Percentiles rank a stretch among this genome's conserved stretches.
phyloP scores from a whole-genome alignment of 805 yeast genomes.

The Komagataella pastoris region DNA sequence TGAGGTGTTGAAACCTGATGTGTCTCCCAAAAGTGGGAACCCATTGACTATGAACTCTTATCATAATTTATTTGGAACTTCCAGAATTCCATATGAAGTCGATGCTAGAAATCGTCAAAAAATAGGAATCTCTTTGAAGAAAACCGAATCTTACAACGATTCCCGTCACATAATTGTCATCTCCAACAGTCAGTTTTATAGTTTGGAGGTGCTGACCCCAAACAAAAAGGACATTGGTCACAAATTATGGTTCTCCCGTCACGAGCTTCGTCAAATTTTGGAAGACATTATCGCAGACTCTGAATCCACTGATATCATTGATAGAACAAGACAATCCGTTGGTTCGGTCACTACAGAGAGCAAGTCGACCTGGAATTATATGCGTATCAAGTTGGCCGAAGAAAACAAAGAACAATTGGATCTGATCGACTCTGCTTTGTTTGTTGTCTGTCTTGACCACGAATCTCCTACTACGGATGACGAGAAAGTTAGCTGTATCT shows the following conservation, averaged over 20 bases:
- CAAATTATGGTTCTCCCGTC: slow-evolving; percentile 38
- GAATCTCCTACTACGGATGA: slow-evolving; percentile 31
- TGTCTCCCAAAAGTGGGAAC: slow-evolving; percentile 31
- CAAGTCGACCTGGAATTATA: slow-evolving; percentile 32
- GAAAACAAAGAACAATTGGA: slow-evolving; percentile 23
- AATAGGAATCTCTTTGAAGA: slow-evolving; percentile 25
- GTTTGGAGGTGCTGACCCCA: slow-evolving; percentile 31
- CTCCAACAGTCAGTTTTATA: slow-evolving; percentile 36
- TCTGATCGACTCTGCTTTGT: slow-evolving; percentile 33
- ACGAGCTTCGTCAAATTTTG: slow-evolving; percentile 31
- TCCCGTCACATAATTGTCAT: slow-evolving; percentile 37
- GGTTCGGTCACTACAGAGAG: slow-evolving; percentile 45
- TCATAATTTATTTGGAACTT: slow-evolving; percentile 53
- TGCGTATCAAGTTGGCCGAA: slow-evolving; percentile 25
- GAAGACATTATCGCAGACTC: slow-evolving; percentile 29
- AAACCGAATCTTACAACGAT: slow-evolving; percentile 16
- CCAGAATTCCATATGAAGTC: slow-evolving; percentile 35
- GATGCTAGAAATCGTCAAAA: slow-evolving; percentile 10
- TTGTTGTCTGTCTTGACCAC: slow-evolving; percentile 36
- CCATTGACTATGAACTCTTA: slow-evolving; percentile 61
- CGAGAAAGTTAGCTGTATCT: slow-evolving; percentile 33
- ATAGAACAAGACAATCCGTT: slow-evolving; percentile 29
- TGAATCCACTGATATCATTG: slow-evolving; percentile 18
- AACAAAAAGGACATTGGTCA: slow-evolving; percentile 14
- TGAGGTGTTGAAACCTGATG: slow-evolving; percentile 42